These are phyloP conservation scores for Gymnopus androsaceus DNA, from an alignment of 1,284 basidiomycete species.

Conservation along the genomic window DNA sequence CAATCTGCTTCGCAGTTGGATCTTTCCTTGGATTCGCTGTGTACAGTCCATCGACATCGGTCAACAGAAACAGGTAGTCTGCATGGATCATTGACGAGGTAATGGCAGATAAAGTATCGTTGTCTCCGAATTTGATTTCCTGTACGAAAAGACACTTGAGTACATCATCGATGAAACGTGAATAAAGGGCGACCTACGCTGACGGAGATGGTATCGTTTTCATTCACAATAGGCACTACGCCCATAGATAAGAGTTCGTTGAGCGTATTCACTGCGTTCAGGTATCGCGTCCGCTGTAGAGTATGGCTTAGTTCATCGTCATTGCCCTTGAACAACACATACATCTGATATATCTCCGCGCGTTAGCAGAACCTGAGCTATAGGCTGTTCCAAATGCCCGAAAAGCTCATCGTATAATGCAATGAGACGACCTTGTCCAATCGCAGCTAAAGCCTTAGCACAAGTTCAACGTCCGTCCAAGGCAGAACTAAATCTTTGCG, in stretches of 20 bases:
- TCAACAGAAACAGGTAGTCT: conserved; percentile 95
- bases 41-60: conserved; percentile 96
- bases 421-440: conserved; percentile 95
- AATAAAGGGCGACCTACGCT: conserved; percentile 60
- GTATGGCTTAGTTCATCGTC: conserved; percentile 25
- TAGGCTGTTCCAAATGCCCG: conserved; percentile 89
- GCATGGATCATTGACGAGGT: conserved; percentile 97
- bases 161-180: background rate
- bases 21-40: conserved; percentile 94
- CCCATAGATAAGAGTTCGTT: conserved; percentile 88
- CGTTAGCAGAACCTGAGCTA: conserved; percentile 93
- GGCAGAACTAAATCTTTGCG: conserved; percentile 1
- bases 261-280: conserved; percentile 94
- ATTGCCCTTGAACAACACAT: conserved; percentile 35
- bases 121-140: conserved; percentile 99
- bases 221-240: conserved; percentile 93
- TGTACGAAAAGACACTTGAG: conserved; percentile 30
- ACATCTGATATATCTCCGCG: conserved; percentile 97
- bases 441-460: conserved; percentile 86
- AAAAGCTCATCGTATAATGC: conserved; percentile 98
- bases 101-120: conserved; percentile 96
- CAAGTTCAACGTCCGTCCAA: conserved; percentile 10
- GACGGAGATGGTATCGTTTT: conserved; percentile 95
- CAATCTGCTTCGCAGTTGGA: conserved; percentile 78
- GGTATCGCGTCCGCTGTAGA: conserved; percentile 81